These are phyloP conservation scores for Aspergillus uvarum DNA, from an alignment of 2,329 filamentous ascomycete genomes.

Conservation along the genomic window DNA sequence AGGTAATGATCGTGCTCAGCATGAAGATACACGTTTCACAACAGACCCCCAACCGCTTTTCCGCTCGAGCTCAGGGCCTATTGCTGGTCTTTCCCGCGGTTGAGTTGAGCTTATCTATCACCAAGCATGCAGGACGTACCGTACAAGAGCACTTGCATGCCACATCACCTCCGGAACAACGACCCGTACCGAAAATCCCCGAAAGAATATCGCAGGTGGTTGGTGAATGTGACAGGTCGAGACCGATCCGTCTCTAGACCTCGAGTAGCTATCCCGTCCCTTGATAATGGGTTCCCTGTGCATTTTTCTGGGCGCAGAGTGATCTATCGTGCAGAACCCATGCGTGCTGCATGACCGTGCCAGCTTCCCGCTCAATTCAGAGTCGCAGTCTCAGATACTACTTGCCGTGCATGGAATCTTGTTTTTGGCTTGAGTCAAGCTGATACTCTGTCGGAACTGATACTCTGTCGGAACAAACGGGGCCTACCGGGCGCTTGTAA, in stretches of 20 bases:
- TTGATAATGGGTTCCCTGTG: not conserved
- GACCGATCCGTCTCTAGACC: not conserved
- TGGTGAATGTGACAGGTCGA: not conserved
- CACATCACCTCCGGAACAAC: not conserved
- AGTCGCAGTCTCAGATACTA: not conserved
- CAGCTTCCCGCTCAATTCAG: not conserved
- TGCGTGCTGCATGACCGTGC: not conserved
- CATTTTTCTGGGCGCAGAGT: not conserved
- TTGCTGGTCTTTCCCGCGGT: not conserved
- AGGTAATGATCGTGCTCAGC: too few species aligned
- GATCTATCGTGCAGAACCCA: not conserved
- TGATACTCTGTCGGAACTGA: not conserved
- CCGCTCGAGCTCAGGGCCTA: not conserved
- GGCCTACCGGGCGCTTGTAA: not conserved
- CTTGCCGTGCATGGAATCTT: not conserved
- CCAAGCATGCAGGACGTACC: too few species aligned
- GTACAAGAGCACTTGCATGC: not conserved
- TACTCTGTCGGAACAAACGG: not conserved
- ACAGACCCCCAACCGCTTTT: not conserved
- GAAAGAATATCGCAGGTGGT: not conserved
- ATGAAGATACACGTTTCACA: too few species aligned
- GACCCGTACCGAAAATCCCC: not conserved
- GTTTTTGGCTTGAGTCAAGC: not conserved
- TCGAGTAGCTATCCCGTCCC: not conserved
- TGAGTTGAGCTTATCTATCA: too few species aligned